Conservation (phyloP, 257 asterid species). For the Primulina huaijiensis region DNA sequence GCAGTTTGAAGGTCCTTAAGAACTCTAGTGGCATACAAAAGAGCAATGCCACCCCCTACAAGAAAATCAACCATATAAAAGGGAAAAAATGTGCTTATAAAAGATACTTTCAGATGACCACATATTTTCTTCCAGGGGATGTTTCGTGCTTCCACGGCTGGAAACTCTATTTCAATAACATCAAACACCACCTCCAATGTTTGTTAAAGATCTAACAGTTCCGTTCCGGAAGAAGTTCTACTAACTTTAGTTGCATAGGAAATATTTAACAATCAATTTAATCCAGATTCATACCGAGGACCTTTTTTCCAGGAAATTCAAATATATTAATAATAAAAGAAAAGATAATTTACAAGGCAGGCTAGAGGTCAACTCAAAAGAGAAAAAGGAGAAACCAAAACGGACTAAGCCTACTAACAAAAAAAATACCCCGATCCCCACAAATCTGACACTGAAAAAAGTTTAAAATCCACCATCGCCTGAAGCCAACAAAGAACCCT, state of each 20-base stretch:
- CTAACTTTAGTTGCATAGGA: not conserved
- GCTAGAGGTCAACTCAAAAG: no score
- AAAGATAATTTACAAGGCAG: no score
- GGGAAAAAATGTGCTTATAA: not conserved
- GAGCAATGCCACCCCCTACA: constrained; percentile 92
- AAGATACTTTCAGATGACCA: constrained; percentile 8
- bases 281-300: not conserved
- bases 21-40: constrained; percentile 67
- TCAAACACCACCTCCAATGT: not conserved
- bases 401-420: no score
- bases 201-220: not conserved
- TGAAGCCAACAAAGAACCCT: no score
- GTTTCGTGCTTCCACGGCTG: not conserved
- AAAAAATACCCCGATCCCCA: no score
- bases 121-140: constrained; percentile 8
- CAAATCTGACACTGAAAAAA: no score
- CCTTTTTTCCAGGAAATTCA: not conserved
- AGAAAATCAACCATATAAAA: constrained; percentile 6
- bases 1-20: constrained; percentile 57
- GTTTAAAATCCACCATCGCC: no score
- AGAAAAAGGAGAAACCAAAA: no score
- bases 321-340: no score
- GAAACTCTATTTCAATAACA: not conserved
- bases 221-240: not conserved
- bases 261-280: no score